Percentiles rank a stretch among this genome's conserved stretches.
phyloP scores from a whole-genome alignment of 139 green algal species.

The Gonium pectorale region DNA sequence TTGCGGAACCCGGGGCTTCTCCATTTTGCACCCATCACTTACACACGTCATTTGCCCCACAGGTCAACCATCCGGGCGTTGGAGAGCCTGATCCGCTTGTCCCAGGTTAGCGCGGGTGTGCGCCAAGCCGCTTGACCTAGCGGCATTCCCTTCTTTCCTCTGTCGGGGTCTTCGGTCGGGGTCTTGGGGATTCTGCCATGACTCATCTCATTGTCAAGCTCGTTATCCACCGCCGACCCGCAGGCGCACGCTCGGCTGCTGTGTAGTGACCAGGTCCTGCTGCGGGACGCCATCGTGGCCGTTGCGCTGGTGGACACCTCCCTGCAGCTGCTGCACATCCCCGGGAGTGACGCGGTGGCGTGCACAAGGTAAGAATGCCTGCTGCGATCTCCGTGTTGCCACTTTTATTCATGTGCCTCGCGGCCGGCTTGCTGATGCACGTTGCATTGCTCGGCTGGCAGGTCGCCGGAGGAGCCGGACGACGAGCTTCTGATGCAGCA shows the following conservation, averaged over 20 bases:
- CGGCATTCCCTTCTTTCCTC: background rate
- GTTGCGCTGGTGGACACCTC: slow-evolving; percentile 62
- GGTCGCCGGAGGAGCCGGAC: slow-evolving; percentile 11
- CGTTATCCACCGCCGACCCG: background rate
- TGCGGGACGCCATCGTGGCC: slow-evolving; percentile 74
- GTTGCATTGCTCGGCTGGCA: background rate
- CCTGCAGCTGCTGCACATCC: slow-evolving; percentile 26
- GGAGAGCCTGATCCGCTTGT: slow-evolving; percentile 87
- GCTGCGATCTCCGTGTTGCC: too few relatives aligned
- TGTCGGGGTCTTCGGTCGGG: background rate
- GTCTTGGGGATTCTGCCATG: background rate
- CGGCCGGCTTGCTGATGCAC: background rate
- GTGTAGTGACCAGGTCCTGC: slow-evolving; percentile 65
- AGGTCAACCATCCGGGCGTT: slow-evolving; percentile 86
- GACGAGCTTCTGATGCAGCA: slow-evolving; percentile 14
- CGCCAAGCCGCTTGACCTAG: background rate
- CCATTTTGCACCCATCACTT: too few relatives aligned
- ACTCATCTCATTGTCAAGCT: too few relatives aligned
- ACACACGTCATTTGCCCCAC: too few relatives aligned
- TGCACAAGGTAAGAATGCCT: background rate
- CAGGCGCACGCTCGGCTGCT: slow-evolving; percentile 88
- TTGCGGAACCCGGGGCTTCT: too few relatives aligned
- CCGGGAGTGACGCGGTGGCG: background rate
- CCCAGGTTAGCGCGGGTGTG: slow-evolving; percentile 67
- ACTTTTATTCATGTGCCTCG: background rate